Evolutionary conservation across 2,329 filamentous ascomycete species (phyloP), one percentile per base, ranked within the genome.

Genomic region (Myriosclerotinia duriaeana): DNA sequence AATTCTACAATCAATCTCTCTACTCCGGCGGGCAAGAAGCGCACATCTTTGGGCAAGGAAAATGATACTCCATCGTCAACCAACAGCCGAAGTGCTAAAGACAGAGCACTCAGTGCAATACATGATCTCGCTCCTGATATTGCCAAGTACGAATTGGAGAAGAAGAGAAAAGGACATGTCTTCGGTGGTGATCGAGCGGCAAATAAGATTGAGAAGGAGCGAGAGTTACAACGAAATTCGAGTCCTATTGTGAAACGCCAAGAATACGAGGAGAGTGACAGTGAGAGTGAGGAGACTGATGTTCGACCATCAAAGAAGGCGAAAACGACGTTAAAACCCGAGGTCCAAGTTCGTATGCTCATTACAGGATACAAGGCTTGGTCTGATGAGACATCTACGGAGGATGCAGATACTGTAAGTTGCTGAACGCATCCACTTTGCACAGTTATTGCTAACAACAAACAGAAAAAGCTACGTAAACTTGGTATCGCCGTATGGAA

Each of bases 91-190:
- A 95, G 92, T 73, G 94, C 95, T 17, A 99, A 98, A 77, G 88
- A 90, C 52, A 89, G 90, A 74, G 95, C 95, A 15, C 80, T 89
- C n/a, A 86, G 88, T 44, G 88, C 86, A 70, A 80, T 98, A 9
- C 91, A 95, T 64, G 85, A 86, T 46, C 82, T 94, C 66, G 93
- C 91, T 0, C 85, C 89, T 0, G 95, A 99, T 75, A 93, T 98
- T 74, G 89, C 89, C 2, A 81, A 96, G 42, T 99, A 95, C 74
- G 90, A 98, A 75, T 97, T 95, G 76, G 95, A 99, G 79, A 92
- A 86, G 81, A 97, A 96, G 80, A 87, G 95, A 76, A 69, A 86
- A 80, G 60, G 81, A 76, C 3, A 67, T 56, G 81, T 83, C 0
- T 89, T 86, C 82, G 87, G 87, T 34, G 87, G 87, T 30, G 88